phyloP scores from a whole-genome alignment of 148 eudicot species.

The Fagopyrum esculentum region DNA sequence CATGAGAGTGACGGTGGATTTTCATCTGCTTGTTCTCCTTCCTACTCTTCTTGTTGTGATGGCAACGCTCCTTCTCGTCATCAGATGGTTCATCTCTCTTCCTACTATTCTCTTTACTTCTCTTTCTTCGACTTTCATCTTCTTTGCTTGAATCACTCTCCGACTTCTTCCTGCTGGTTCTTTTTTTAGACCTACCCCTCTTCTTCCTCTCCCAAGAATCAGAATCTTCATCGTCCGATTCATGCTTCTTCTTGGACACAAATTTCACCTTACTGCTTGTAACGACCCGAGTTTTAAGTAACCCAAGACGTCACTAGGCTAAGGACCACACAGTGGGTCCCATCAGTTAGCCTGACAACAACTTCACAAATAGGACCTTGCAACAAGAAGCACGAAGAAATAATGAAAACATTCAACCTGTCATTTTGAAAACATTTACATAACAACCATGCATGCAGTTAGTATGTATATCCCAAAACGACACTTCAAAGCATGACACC shows the following conservation, averaged over 20 bases:
- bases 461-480: too few species aligned
- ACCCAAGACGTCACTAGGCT: too few species aligned
- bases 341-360: too few species aligned
- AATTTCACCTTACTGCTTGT: conserved; percentile 37
- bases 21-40: conserved; percentile 49
- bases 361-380: too few species aligned
- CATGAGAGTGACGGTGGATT: conserved; percentile 58
- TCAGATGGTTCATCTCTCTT: conserved; percentile 17
- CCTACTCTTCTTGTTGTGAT: conserved; percentile 18
- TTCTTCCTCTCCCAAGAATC: conserved; percentile 39
- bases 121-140: conserved; percentile 32
- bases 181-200: conserved; percentile 59
- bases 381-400: too few species aligned
- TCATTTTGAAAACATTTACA: too few species aligned
- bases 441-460: too few species aligned
- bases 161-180: conserved; percentile 39
- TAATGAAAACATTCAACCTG: too few species aligned
- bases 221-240: conserved; percentile 35
- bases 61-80: conserved; percentile 9
- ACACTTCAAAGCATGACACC: too few species aligned
- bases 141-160: conserved; percentile 43
- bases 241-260: conserved; percentile 34
- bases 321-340: too few species aligned
- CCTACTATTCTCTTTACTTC: conserved; percentile 23
- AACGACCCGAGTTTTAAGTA: too few species aligned